Percentiles rank a stretch among this genome's conserved stretches.
phyloP scores from a whole-genome alignment of 192 early-diverging fungal genomes.

The Cetraspora pellucida region DNA sequence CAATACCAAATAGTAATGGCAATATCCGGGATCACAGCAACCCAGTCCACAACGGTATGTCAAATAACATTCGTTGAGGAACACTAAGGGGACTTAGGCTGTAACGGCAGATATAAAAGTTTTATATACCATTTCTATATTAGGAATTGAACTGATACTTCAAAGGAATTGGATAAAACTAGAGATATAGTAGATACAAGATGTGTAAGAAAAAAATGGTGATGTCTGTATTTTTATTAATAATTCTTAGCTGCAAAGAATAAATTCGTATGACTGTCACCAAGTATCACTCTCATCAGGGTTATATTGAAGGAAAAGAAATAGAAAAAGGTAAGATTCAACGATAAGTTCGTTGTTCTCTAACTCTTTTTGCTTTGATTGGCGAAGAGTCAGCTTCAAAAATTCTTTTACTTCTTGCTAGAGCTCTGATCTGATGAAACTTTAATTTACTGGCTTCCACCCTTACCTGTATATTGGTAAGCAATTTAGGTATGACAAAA shows the following conservation, averaged over 20 bases:
- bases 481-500: background rate
- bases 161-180: too few relatives aligned
- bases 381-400: constrained; percentile 12
- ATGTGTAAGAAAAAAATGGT: background rate
- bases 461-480: constrained; percentile 8
- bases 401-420: constrained; percentile 21
- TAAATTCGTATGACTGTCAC: too few relatives aligned
- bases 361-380: constrained; percentile 13
- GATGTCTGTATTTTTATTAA: background rate
- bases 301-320: background rate
- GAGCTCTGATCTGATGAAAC: constrained; percentile 6
- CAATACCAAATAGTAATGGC: too few relatives aligned
- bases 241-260: too few relatives aligned
- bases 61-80: background rate
- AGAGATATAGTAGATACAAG: background rate
- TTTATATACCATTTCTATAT: too few relatives aligned
- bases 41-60: constrained; percentile 1
- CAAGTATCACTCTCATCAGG: background rate
- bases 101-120: background rate
- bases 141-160: too few relatives aligned
- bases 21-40: constrained; percentile 1
- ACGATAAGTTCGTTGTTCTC: background rate
- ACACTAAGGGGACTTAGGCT: background rate
- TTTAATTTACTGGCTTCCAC: constrained; percentile 15
- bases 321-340: background rate